Percentiles rank a stretch among this genome's conserved stretches.
Conservation (phyloP, 805 yeast species). For the Schwanniomyces occidentalis region DNA sequence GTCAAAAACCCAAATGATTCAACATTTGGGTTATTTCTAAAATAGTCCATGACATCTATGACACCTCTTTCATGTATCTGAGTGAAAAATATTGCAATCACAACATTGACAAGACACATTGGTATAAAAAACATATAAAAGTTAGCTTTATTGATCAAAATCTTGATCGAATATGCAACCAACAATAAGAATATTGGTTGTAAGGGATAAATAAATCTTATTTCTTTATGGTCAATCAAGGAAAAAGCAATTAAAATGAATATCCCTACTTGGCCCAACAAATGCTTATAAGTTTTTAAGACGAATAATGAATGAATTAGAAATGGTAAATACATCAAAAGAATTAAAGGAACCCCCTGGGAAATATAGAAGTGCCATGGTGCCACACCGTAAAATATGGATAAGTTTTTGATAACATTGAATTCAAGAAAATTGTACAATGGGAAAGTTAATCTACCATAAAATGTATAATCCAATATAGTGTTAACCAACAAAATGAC, state of each 20-base stretch:
- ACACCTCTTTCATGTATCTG: slow-evolving; percentile 86
- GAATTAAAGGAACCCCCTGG: slow-evolving; percentile 79
- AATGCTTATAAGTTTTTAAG: slow-evolving; percentile 11
- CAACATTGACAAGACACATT: slow-evolving; percentile 33
- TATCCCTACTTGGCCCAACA: slow-evolving; percentile 26
- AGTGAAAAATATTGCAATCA: slow-evolving; percentile 53
- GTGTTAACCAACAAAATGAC: slow-evolving; percentile 38
- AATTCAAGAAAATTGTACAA: slow-evolving; percentile 69
- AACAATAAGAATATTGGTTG: slow-evolving; percentile 69
- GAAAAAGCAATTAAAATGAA: slow-evolving; percentile 61
- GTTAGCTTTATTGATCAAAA: slow-evolving; percentile 3
- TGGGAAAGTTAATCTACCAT: slow-evolving; percentile 60
- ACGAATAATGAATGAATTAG: slow-evolving; percentile 29
- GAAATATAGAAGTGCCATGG: slow-evolving; percentile 81
- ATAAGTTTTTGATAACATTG: slow-evolving; percentile 70
- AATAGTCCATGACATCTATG: slow-evolving; percentile 58
- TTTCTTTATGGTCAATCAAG: slow-evolving; percentile 78
- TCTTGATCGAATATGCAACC: slow-evolving; percentile 41
- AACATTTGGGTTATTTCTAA: slow-evolving; percentile 44
- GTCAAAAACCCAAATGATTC: slow-evolving; percentile 75
- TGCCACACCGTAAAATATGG: slow-evolving; percentile 81
- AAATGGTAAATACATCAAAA: slow-evolving; percentile 67
- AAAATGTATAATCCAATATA: slow-evolving; percentile 59
- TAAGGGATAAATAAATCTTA: slow-evolving; percentile 83
- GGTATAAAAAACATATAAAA: slow-evolving; percentile 10